Evolutionary conservation across 2,329 filamentous ascomycete genomes (phyloP).

Genomic region (Xylariales sp.): DNA sequence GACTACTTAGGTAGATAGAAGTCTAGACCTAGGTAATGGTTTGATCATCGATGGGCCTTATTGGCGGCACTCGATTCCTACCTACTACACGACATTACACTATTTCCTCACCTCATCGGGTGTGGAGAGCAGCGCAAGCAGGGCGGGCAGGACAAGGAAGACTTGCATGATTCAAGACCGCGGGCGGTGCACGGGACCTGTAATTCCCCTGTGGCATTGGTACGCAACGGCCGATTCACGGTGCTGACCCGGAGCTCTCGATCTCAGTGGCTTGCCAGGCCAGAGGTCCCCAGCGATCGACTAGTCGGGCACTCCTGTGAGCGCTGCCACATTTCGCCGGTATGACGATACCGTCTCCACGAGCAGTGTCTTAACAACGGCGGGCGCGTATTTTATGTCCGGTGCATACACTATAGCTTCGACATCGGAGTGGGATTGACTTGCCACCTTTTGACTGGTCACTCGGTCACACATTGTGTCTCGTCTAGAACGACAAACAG

Average conservation of each 20-base stretch:
- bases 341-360: slow-evolving; percentile 26
- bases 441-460: slow-evolving; percentile 1
- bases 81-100: not conserved
- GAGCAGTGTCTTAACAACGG: not conserved
- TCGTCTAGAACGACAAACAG: not conserved
- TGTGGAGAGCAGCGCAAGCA: slow-evolving; percentile 15
- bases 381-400: slow-evolving; percentile 1
- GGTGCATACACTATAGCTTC: slow-evolving; percentile 18
- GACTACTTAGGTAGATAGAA: too few species aligned
- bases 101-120: not conserved
- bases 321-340: slow-evolving; percentile 10
- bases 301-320: slow-evolving; percentile 15
- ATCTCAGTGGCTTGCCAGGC: slow-evolving; percentile 15
- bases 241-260: slow-evolving; percentile 6
- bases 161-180: slow-evolving; percentile 31
- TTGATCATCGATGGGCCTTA: not conserved
- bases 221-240: slow-evolving; percentile 27
- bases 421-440: slow-evolving; percentile 29
- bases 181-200: slow-evolving; percentile 4
- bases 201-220: slow-evolving; percentile 20
- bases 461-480: not conserved
- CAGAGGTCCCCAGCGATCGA: slow-evolving; percentile 22
- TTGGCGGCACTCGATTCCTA: not conserved
- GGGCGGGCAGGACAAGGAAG: slow-evolving; percentile 11
- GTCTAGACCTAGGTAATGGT: too few species aligned